Conservation (phyloP, 2,329 filamentous ascomycete species). For the Elsinoe batatas region DNA sequence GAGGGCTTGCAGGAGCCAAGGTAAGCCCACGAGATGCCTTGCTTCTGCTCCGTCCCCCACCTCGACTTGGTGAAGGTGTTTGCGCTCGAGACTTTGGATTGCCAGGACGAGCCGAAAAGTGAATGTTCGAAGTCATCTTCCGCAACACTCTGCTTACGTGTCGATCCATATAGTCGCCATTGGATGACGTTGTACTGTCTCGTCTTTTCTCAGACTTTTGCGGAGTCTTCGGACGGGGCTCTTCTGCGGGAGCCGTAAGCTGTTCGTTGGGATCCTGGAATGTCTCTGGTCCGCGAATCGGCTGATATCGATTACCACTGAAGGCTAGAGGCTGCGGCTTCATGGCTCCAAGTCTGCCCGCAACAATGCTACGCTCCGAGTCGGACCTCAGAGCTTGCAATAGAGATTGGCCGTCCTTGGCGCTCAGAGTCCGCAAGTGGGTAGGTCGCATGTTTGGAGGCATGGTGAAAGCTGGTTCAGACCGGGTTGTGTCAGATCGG, state of each 20-base stretch:
- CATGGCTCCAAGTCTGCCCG: slow-evolving; percentile 1
- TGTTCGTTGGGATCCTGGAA: neutral
- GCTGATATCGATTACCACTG: neutral
- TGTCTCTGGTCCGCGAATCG: neutral
- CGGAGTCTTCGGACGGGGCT: slow-evolving; percentile 8
- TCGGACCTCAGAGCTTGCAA: slow-evolving; percentile 14
- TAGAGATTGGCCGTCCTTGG: slow-evolving; percentile 3
- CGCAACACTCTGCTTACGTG: slow-evolving; percentile 30
- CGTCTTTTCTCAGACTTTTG: slow-evolving; percentile 6
- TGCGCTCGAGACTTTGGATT: neutral
- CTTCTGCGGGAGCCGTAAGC: neutral
- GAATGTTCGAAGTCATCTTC: slow-evolving; percentile 36
- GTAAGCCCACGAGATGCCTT: slow-evolving; percentile 17
- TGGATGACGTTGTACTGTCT: slow-evolving; percentile 3
- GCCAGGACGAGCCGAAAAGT: slow-evolving; percentile 10
- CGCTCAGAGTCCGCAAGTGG: slow-evolving; percentile 4
- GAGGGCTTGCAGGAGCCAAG: slow-evolving; percentile 28
- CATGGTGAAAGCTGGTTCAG: slow-evolving; percentile 7
- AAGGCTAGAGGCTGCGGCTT: slow-evolving; percentile 5
- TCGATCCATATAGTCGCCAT: slow-evolving; percentile 63
- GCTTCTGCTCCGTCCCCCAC: neutral
- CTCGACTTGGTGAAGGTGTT: neutral
- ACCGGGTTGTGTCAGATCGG: slow-evolving; percentile 9
- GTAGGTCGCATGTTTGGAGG: slow-evolving; percentile 6
- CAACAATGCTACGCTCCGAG: slow-evolving; percentile 12